Evolutionary conservation across 225 moss, liverwort and hornwort species (phyloP), one percentile per base, ranked within the genome.

Genomic region (Pseudisothecium myosuroides): DNA sequence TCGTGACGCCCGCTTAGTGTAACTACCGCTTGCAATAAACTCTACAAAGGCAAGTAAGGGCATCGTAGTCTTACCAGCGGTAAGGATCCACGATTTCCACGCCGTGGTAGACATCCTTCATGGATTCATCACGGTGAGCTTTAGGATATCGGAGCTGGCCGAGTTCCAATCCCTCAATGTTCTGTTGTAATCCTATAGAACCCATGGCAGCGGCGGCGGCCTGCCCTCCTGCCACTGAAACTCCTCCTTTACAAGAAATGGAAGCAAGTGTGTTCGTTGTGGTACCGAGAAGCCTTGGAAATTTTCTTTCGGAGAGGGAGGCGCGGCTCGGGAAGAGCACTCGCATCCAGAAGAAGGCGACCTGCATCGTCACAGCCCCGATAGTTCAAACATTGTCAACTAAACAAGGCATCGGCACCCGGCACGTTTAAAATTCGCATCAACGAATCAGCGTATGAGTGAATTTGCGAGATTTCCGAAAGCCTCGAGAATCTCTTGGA

Each of bases 91-190:
- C 78, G 60, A 98, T 52, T 83, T 83, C 91, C 76, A 93, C 90
- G 65, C 95, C 96, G 83, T 98, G 97, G 71, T 95, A 95, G 82
- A 89, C 47, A 21, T 98, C 97, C 84, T 88, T 91, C 32, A 95
- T 94, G 84, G 91, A 95, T 73, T 95, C 96, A 79, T 98, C 97
- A 86, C 98, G 94, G 58, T 93, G 93, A 65, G 92, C 94, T 83
- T 93, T 67, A 23, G 94, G 95, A 87, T 96, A 96, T 43, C 93
- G 82, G 60, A 92, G 89, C 82, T 87, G 87, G 64, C 87, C 89
- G 59, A 90, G 74, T 66, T 91, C 84, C 85, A 85, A 67, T 86
- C 79, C 89, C 37, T 74, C 37, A 60, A 49, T 43, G 58, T 58
- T 83, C 78, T 90, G 83, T 36, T 86, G 83, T 50, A 77, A 41